Percentiles rank a stretch among this genome's conserved stretches.
Conservation (phyloP, 208 protist species). For the Zelonia costaricensis region DNA sequence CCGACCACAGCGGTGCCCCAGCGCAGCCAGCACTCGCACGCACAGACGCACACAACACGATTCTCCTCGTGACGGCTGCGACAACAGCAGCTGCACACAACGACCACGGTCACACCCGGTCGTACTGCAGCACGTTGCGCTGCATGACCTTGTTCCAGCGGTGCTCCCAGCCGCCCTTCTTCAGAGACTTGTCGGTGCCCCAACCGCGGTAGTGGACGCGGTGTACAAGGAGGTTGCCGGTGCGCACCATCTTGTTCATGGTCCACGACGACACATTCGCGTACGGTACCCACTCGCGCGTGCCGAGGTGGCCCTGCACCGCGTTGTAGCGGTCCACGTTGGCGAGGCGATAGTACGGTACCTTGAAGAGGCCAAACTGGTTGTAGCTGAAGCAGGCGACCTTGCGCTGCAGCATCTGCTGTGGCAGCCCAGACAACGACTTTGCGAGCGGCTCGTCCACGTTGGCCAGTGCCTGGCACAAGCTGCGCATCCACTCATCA, state of each 20-base stretch:
- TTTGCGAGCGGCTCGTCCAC: slow-evolving; percentile 87
- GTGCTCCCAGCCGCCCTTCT: slow-evolving; percentile 87
- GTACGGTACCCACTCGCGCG: slow-evolving; percentile 90
- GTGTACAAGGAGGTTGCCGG: slow-evolving; percentile 86
- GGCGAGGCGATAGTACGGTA: slow-evolving; percentile 83
- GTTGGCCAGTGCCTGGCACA: slow-evolving; percentile 73
- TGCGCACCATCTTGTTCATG: slow-evolving; percentile 90
- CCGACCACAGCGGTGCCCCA: no score
- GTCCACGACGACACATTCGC: slow-evolving; percentile 90
- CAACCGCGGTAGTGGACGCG: slow-evolving; percentile 86
- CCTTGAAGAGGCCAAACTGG: slow-evolving; percentile 86
- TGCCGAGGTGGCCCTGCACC: slow-evolving; percentile 74
- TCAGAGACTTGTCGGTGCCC: slow-evolving; percentile 81
- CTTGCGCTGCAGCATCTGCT: slow-evolving; percentile 89
- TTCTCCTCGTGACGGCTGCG: background rate
- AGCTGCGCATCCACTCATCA: slow-evolving; percentile 84
- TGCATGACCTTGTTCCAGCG: slow-evolving; percentile 93
- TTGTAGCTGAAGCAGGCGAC: slow-evolving; percentile 91
- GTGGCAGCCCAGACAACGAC: slow-evolving; percentile 50
- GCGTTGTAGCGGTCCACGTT: slow-evolving; percentile 88
- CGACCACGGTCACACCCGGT: slow-evolving; percentile 40
- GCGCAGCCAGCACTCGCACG: no score
- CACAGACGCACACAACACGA: background rate
- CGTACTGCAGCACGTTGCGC: slow-evolving; percentile 89
- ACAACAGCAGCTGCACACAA: no score